Base-by-base conservation (phyloP, 2,329 filamentous ascomycete species). In the Balansia obtecta region DNA sequence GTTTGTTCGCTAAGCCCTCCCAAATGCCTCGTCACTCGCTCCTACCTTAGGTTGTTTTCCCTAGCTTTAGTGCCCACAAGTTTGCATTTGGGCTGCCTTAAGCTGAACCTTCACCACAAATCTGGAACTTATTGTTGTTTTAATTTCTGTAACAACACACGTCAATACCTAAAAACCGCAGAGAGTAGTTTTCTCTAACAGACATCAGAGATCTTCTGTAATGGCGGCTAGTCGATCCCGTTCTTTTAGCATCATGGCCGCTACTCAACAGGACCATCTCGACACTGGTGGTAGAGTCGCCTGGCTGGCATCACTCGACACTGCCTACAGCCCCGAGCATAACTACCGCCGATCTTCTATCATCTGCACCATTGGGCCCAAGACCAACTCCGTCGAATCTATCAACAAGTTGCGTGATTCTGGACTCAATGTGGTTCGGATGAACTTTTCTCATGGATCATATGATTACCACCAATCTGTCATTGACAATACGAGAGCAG, bases 381-480 rank as follows among this genome's bases (percentile, higher is more conserved):
- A 97, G 84, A 98, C 93, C 62, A 98, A 98, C 79, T 95, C 88
- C 38, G 85, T 90, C 52, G 87, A 96, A 76, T 90, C 89, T 71
- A 95, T 98, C 75, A 97, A 97, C 74, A 80, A 83, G 69, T 86
- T 98, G 63, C 88, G 91, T 69, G 80, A 78, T 65, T 85, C 85
- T 58, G 93, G 93, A 72, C 84, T 97, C 64, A 97, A 97, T 73
- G 89, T 98, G 60, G 93, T 97, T 61, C 91, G 93, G 75, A 98
- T 98, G 93, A 98, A 98, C 85, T 97, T 97, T 70, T 95, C 68
- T 86, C 89, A 71, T 57, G 68, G 68, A 54, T 67, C 66, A 59
- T 93, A 97, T 71, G 90, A 90, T 74, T 98, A 96, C 76, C 90
- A 95, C 75, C 88, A 97, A 79, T 91, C 88, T 56, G 93, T 98